Evolutionary conservation across 2,329 filamentous ascomycete genomes (phyloP).

Genomic region (Exophiala dermatitidis): DNA sequence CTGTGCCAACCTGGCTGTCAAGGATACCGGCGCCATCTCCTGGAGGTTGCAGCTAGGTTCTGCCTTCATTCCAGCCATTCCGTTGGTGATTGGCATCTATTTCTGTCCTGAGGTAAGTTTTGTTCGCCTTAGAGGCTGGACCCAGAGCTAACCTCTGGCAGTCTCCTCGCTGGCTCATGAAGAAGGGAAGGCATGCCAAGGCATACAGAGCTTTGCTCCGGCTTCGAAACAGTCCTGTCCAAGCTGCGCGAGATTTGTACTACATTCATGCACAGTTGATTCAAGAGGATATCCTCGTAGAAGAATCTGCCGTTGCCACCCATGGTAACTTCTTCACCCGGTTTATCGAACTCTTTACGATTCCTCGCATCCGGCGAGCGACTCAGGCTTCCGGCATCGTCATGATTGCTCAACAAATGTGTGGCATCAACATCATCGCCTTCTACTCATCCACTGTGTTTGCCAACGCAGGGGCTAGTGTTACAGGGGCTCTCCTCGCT

Average conservation of each 20-base stretch:
- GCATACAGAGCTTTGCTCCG: conserved; percentile 40
- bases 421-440: conserved; percentile 65
- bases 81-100: conserved; percentile 41
- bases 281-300: conserved; percentile 29
- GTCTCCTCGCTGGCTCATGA: conserved; percentile 43
- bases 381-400: conserved; percentile 69
- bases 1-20: conserved; percentile 38
- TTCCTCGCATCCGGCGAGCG: conserved; percentile 49
- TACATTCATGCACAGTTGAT: conserved; percentile 39
- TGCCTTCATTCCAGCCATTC: conserved; percentile 43
- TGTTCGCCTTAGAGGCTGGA: not conserved
- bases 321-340: conserved; percentile 54
- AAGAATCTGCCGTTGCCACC: conserved; percentile 30
- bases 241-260: conserved; percentile 41
- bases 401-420: conserved; percentile 73
- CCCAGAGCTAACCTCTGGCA: not conserved
- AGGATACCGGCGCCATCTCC: conserved; percentile 33
- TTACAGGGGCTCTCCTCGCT: conserved; percentile 52
- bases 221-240: conserved; percentile 38
- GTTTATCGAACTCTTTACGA: conserved; percentile 48
- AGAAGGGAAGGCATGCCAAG: conserved; percentile 36
- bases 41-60: conserved; percentile 44
- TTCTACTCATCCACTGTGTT: conserved; percentile 63
- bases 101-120: conserved; percentile 34
- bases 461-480: conserved; percentile 48